These are phyloP conservation scores for Aureobasidium uvarum DNA, from an alignment of 2,329 filamentous ascomycete species.

Conservation along the genomic window DNA sequence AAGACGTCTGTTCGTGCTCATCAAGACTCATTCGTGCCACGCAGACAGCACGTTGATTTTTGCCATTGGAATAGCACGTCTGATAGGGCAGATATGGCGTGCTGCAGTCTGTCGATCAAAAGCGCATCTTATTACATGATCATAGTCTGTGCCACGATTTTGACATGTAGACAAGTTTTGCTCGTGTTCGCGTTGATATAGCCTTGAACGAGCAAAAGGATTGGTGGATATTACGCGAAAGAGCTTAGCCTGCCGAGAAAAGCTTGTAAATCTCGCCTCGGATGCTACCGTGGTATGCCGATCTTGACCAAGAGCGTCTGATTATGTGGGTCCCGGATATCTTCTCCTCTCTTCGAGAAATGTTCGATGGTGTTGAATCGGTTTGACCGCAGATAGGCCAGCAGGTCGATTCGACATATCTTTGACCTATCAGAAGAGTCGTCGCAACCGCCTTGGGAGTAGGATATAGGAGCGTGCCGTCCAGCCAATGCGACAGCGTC, in stretches of 20 bases:
- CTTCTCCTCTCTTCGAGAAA: conserved; percentile 8
- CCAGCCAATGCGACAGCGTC: background rate
- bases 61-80: conserved; percentile 2
- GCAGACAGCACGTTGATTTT: background rate
- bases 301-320: background rate
- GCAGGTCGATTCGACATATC: background rate
- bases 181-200: background rate
- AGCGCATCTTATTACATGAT: conserved; percentile 6
- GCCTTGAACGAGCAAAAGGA: background rate
- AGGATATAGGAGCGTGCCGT: background rate
- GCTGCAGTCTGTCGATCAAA: conserved; percentile 2
- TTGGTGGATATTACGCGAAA: background rate
- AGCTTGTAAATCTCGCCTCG: conserved; percentile 20
- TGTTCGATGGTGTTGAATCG: background rate
- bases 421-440: background rate
- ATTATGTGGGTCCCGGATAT: conserved; percentile 11
- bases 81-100: conserved; percentile 25
- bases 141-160: background rate
- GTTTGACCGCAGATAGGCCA: conserved; percentile 15
- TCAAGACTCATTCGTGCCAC: background rate
- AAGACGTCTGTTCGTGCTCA: background rate
- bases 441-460: background rate
- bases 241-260: conserved; percentile 4
- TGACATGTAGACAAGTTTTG: conserved; percentile 6
- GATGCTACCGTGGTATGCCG: conserved; percentile 20